phyloP scores from a whole-genome alignment of 2,329 filamentous ascomycete species.

The Fusarium agapanthi region DNA sequence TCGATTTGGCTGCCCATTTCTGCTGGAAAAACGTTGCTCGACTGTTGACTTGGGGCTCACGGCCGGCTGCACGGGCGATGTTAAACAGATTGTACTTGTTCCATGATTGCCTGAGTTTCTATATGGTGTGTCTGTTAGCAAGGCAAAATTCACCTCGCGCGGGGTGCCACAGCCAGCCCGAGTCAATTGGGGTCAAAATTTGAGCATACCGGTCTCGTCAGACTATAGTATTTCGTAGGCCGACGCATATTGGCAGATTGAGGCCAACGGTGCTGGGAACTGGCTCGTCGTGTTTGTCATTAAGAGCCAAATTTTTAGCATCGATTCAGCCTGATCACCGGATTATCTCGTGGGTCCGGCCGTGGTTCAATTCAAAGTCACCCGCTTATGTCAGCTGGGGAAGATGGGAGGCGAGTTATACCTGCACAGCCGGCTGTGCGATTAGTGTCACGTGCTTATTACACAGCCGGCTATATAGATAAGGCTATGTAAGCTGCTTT shows the following conservation, averaged over 20 bases:
- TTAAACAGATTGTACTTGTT: slow-evolving; percentile 98
- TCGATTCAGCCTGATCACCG: slow-evolving; percentile 32
- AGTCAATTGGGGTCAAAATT: background rate
- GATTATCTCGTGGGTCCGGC: slow-evolving; percentile 44
- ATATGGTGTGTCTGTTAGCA: slow-evolving; percentile 33
- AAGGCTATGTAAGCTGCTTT: no score
- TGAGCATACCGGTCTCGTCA: slow-evolving; percentile 69
- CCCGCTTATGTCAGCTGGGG: slow-evolving; percentile 35
- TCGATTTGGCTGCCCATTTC: slow-evolving; percentile 92
- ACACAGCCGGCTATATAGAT: no score
- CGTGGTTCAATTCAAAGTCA: background rate
- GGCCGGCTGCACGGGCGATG: slow-evolving; percentile 58
- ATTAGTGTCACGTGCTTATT: no score
- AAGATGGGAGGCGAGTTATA: no score
- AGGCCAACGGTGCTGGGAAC: slow-evolving; percentile 38
- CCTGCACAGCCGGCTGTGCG: no score
- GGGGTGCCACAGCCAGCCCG: background rate
- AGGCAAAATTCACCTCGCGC: slow-evolving; percentile 9
- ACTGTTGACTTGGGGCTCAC: slow-evolving; percentile 44
- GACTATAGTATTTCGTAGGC: slow-evolving; percentile 70
- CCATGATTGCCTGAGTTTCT: slow-evolving; percentile 97
- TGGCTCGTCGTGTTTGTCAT: slow-evolving; percentile 39
- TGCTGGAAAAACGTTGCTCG: slow-evolving; percentile 90
- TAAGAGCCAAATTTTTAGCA: slow-evolving; percentile 45
- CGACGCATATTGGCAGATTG: slow-evolving; percentile 59